These are phyloP conservation scores for Cyberlindnera xishuangbannaensis DNA, from an alignment of 805 yeast genomes.

Conservation along the genomic window DNA sequence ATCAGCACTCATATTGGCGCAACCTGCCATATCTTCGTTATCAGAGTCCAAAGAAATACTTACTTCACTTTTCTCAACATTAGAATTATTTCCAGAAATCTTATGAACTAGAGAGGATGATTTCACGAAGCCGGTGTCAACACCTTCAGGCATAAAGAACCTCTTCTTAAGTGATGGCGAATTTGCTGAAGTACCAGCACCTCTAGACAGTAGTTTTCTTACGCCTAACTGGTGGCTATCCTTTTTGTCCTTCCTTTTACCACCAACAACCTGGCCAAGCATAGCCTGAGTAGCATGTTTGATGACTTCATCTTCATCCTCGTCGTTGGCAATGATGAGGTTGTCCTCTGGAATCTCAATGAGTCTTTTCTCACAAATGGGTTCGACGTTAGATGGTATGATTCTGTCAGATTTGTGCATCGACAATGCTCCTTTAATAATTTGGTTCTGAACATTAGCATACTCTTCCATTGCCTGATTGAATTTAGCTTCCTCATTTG, in stretches of 20 bases:
- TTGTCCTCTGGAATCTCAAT: constrained; percentile 74
- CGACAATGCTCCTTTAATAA: constrained; percentile 41
- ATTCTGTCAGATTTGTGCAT: constrained; percentile 56
- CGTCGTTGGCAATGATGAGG: constrained; percentile 42
- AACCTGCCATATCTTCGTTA: too few relatives aligned
- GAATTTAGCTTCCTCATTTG: constrained; percentile 72
- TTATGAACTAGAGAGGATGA: constrained; percentile 44
- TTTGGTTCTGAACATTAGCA: constrained; percentile 65
- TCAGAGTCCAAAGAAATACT: constrained; percentile 16
- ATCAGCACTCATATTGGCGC: too few relatives aligned
- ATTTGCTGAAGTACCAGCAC: constrained; percentile 10
- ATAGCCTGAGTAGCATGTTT: constrained; percentile 62
- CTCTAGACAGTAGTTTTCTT: constrained; percentile 12
- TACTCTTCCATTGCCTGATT: constrained; percentile 84
- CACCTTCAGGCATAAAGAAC: constrained; percentile 73
- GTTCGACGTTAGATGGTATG: constrained; percentile 51
- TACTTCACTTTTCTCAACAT: constrained; percentile 1
- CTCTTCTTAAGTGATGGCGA: constrained; percentile 29
- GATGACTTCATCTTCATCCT: constrained; percentile 64
- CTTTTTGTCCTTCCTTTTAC: constrained; percentile 12
- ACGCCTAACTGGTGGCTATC: constrained; percentile 1
- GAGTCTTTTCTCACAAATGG: constrained; percentile 47
- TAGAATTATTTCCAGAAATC: constrained; percentile 3
- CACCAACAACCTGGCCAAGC: constrained; percentile 32
- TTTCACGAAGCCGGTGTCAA: constrained; percentile 53